A percentile compares a stretch with the other conserved stretches of the same genome.
Evolutionary conservation across 768 basidiomycete species (phyloP).

Genomic region (Russula sp.): DNA sequence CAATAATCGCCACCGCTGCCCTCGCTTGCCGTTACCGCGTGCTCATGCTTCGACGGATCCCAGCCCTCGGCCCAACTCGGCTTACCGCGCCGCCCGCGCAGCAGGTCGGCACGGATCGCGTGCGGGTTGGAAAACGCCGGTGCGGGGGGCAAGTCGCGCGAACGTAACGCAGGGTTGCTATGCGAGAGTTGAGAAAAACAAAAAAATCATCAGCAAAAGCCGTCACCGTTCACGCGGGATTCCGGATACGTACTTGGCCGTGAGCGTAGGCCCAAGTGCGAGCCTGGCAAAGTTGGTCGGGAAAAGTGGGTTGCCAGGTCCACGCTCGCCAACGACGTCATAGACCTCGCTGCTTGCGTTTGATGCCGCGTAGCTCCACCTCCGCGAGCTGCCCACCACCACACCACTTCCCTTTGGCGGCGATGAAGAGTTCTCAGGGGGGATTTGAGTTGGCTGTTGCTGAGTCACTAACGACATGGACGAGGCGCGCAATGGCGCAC

Average conservation of each 20-base stretch:
- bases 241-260: constrained; percentile 44
- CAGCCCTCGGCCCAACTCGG: constrained; percentile 36
- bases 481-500: constrained; percentile 19
- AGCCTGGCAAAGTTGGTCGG: constrained; percentile 72
- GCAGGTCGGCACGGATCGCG: constrained; percentile 21
- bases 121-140: constrained; percentile 26
- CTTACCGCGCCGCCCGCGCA: constrained; percentile 23
- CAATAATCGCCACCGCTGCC: constrained; percentile 24
- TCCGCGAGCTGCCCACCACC: neutral
- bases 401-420: constrained; percentile 3
- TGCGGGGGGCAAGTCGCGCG: constrained; percentile 25
- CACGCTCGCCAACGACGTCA: constrained; percentile 52
- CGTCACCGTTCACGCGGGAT: no score
- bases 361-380: constrained; percentile 18
- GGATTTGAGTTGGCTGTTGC: neutral
- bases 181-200: neutral
- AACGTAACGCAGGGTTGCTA: constrained; percentile 27
- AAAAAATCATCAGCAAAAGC: neutral
- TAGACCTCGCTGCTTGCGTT: constrained; percentile 29
- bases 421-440: neutral
- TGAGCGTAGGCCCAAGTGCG: constrained; percentile 56
- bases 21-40: constrained; percentile 37
- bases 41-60: constrained; percentile 37
- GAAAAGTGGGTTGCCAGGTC: constrained; percentile 72
- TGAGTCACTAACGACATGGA: constrained; percentile 23